Conservation (phyloP, 768 basidiomycete species). For the Pisolithus albus region DNA sequence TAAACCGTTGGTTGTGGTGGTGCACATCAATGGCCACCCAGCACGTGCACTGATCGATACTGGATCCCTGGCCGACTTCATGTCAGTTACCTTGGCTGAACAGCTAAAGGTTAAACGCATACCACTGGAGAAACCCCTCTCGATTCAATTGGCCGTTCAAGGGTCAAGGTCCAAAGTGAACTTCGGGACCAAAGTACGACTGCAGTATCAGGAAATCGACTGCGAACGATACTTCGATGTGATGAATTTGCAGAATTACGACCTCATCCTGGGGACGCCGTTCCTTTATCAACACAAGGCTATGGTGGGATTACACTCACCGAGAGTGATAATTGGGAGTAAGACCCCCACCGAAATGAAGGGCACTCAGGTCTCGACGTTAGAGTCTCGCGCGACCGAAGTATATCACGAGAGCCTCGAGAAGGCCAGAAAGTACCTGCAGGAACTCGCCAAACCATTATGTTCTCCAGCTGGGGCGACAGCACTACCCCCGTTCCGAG, state of each 20-base stretch:
- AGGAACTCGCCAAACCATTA: neutral
- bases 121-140: neutral
- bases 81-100: neutral
- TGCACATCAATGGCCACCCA: neutral
- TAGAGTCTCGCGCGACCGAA: neutral
- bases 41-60: neutral
- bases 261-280: slow-evolving; percentile 15
- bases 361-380: neutral
- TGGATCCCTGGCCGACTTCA: neutral
- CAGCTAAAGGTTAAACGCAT: neutral
- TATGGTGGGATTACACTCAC: slow-evolving; percentile 16
- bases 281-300: slow-evolving; percentile 19
- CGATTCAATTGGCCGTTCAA: neutral
- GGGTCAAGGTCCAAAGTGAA: neutral
- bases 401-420: neutral
- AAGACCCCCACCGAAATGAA: neutral
- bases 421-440: neutral
- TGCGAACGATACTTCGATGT: too few species aligned
- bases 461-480: neutral
- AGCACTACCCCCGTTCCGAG: neutral
- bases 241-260: neutral
- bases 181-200: neutral
- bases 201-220: too few species aligned
- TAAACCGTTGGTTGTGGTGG: neutral
- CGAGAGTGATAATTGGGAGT: slow-evolving; percentile 9